Conservation (phyloP, 441 rosid species). For the Pelargonium citronellum region DNA sequence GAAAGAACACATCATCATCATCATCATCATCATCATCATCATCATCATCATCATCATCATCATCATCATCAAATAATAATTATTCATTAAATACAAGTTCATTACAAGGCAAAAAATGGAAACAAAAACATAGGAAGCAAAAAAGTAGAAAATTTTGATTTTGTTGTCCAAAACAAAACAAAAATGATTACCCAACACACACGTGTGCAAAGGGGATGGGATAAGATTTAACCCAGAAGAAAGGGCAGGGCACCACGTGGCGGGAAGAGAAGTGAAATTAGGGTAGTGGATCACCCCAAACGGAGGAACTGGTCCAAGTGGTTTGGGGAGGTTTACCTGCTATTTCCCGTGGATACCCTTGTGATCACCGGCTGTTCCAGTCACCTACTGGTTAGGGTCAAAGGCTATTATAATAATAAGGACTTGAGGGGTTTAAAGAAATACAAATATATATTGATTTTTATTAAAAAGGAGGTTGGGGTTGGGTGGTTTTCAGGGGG, state of each 20-base stretch:
- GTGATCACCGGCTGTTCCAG: conserved; percentile 26
- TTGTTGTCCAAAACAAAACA: conserved; percentile 5
- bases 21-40: no score
- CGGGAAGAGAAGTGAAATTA: conserved; percentile 18
- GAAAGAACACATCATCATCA: no score
- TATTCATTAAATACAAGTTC: no score
- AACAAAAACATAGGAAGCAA: neutral
- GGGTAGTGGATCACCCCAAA: conserved; percentile 29
- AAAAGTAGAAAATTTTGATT: neutral
- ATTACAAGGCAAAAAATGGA: neutral
- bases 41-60: no score
- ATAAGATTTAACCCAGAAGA: conserved; percentile 25
- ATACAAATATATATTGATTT: neutral
- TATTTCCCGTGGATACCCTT: conserved; percentile 22
- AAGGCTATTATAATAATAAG: conserved; percentile 9
- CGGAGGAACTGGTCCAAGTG: conserved; percentile 37
- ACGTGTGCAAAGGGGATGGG: conserved; percentile 18
- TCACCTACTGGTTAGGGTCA: conserved; percentile 7
- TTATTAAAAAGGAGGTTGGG: neutral
- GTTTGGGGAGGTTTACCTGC: conserved; percentile 27
- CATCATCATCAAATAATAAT: no score
- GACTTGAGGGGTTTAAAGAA: conserved; percentile 23
- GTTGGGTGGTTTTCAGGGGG: conserved; percentile 35
- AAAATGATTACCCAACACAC: neutral
- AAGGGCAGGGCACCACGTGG: conserved; percentile 33